phyloP scores from a whole-genome alignment of 2,329 filamentous ascomycete genomes.

The Trichoderma arundinaceum region DNA sequence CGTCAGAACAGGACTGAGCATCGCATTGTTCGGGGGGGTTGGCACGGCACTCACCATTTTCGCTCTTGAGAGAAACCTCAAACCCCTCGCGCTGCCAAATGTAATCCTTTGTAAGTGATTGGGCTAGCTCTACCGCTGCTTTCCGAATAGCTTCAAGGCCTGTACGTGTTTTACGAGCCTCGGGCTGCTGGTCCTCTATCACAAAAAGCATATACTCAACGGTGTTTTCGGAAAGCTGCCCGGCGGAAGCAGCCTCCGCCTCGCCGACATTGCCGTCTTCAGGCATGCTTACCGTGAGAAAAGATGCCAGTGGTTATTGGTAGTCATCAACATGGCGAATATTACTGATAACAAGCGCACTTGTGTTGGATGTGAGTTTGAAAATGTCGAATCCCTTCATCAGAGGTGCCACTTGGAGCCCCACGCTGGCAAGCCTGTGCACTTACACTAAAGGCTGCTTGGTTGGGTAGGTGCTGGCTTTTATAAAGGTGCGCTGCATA shows the following conservation, averaged over 20 bases:
- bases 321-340: background rate
- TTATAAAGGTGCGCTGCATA: no score
- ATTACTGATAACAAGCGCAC: background rate
- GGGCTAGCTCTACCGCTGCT: constrained; percentile 66
- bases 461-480: no score
- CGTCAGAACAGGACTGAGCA: background rate
- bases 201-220: constrained; percentile 84
- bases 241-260: background rate
- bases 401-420: background rate
- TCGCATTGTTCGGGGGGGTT: background rate
- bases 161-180: constrained; percentile 63
- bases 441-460: background rate
- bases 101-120: constrained; percentile 75
- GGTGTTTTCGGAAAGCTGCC: constrained; percentile 74
- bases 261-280: background rate
- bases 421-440: constrained; percentile 11
- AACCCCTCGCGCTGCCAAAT: constrained; percentile 95
- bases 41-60: constrained; percentile 54
- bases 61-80: constrained; percentile 67
- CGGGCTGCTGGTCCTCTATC: constrained; percentile 58
- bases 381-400: background rate
- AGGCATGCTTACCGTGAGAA: constrained; percentile 3
- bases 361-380: background rate
- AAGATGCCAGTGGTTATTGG: no score
- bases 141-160: constrained; percentile 75